These are phyloP conservation scores for Apophysomyces trapeziformis DNA, from an alignment of 371 early-diverging fungal genomes.

Conservation along the genomic window DNA sequence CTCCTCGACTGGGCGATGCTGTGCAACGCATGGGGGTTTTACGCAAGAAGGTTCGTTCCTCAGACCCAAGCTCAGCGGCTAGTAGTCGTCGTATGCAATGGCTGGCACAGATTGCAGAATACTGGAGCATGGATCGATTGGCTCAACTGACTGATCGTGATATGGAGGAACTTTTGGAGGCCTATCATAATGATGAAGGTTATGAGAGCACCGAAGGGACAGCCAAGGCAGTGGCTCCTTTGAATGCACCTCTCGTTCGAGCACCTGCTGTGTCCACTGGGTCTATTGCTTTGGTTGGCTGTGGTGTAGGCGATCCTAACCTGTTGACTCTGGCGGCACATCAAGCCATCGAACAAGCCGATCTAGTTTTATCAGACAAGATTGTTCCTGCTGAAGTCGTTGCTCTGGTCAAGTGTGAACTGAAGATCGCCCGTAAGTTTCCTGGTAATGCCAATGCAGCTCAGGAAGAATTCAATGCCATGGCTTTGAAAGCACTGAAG, in stretches of 20 bases:
- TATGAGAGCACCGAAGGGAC: slow-evolving; percentile 41
- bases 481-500: slow-evolving; percentile 64
- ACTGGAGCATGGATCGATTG: slow-evolving; percentile 70
- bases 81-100: slow-evolving; percentile 71
- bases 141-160: slow-evolving; percentile 62
- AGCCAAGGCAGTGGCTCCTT: slow-evolving; percentile 11
- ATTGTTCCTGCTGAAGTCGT: slow-evolving; percentile 79
- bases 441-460: slow-evolving; percentile 79
- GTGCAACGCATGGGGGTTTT: slow-evolving; percentile 66
- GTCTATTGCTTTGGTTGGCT: slow-evolving; percentile 77
- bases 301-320: slow-evolving; percentile 87
- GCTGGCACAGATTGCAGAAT: slow-evolving; percentile 77
- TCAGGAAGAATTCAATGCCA: slow-evolving; percentile 78
- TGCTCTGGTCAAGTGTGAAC: slow-evolving; percentile 51
- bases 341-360: slow-evolving; percentile 70
- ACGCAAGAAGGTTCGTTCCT: slow-evolving; percentile 56
- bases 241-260: slow-evolving; percentile 9
- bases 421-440: slow-evolving; percentile 46
- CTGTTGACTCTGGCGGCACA: slow-evolving; percentile 81
- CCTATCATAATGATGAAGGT: slow-evolving; percentile 69
- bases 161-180: slow-evolving; percentile 63
- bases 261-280: background rate
- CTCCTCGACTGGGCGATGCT: slow-evolving; percentile 63
- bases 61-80: slow-evolving; percentile 58
- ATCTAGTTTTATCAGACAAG: slow-evolving; percentile 85